Conservation (phyloP, 352 stramenopile genomes). For the Phytophthora melonis region DNA sequence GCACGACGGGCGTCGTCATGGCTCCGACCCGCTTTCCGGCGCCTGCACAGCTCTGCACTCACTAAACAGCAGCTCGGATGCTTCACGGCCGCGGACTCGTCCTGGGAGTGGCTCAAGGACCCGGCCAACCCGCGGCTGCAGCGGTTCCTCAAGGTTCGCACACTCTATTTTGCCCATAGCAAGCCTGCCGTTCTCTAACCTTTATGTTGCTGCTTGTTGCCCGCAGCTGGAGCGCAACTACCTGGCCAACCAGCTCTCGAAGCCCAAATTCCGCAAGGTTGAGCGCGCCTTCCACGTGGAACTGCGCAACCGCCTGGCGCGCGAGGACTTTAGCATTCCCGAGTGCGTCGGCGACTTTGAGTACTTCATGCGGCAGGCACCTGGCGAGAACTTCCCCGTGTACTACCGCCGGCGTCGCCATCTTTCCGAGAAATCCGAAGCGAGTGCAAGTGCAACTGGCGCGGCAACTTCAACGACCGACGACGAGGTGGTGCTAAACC, state of each 20-base stretch:
- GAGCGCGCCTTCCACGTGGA: constrained; percentile 76
- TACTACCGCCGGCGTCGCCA: constrained; percentile 70
- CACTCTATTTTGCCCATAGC: background rate
- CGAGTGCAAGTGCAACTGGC: background rate
- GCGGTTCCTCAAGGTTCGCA: constrained; percentile 66
- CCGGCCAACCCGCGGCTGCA: constrained; percentile 54
- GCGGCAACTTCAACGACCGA: constrained; percentile 20
- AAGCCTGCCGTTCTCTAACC: background rate
- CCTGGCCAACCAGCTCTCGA: constrained; percentile 56
- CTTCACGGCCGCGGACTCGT: constrained; percentile 24
- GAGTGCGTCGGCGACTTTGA: constrained; percentile 80
- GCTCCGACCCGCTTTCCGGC: background rate
- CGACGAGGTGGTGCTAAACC: constrained; percentile 78
- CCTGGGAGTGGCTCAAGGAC: constrained; percentile 66
- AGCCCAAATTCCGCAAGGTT: constrained; percentile 64
- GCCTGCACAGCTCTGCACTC: constrained; percentile 12
- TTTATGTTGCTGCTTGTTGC: constrained; percentile 9
- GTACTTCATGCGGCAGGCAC: constrained; percentile 76
- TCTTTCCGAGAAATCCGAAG: constrained; percentile 3
- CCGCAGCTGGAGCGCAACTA: constrained; percentile 60
- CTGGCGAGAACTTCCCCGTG: constrained; percentile 78
- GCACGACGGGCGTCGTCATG: background rate
- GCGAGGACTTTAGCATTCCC: constrained; percentile 74
- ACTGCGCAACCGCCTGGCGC: constrained; percentile 66
- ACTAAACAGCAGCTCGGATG: constrained; percentile 24